Evolutionary conservation across 140 eudicot genomes (phyloP).

Genomic region (Senecio squalidus): DNA sequence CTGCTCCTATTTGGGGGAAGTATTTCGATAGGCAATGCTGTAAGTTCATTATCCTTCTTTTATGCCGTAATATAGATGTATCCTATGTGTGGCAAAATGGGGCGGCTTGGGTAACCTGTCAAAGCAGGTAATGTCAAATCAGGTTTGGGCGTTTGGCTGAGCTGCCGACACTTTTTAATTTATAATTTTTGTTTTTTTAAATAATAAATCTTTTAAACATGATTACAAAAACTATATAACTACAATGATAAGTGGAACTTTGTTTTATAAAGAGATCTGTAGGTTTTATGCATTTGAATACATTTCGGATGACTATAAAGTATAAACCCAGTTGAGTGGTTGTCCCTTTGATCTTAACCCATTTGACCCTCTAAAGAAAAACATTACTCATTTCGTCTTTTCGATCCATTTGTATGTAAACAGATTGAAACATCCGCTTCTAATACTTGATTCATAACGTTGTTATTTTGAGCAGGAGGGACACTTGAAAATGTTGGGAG

Average conservation of each 20-base stretch:
- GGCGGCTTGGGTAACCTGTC: too few relatives aligned
- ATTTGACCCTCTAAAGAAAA: neutral
- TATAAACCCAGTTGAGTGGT: neutral
- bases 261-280: neutral
- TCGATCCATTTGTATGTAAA: neutral
- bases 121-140: too few relatives aligned
- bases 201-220: too few relatives aligned
- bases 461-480: conserved; percentile 41
- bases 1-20: conserved; percentile 80
- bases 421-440: neutral
- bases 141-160: too few relatives aligned
- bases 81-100: too few relatives aligned
- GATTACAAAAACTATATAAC: too few relatives aligned
- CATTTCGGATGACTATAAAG: neutral
- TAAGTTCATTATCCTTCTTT: conserved; percentile 37
- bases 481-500: conserved; percentile 75
- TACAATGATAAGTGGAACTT: too few relatives aligned
- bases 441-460: neutral
- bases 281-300: neutral
- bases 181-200: too few relatives aligned
- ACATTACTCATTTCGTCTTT: too few relatives aligned
- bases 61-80: too few relatives aligned
- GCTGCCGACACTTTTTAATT: too few relatives aligned
- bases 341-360: neutral
- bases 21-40: conserved; percentile 51